Evolutionary conservation across 1,284 basidiomycete species (phyloP).

Genomic region (Puccinia triticina): DNA sequence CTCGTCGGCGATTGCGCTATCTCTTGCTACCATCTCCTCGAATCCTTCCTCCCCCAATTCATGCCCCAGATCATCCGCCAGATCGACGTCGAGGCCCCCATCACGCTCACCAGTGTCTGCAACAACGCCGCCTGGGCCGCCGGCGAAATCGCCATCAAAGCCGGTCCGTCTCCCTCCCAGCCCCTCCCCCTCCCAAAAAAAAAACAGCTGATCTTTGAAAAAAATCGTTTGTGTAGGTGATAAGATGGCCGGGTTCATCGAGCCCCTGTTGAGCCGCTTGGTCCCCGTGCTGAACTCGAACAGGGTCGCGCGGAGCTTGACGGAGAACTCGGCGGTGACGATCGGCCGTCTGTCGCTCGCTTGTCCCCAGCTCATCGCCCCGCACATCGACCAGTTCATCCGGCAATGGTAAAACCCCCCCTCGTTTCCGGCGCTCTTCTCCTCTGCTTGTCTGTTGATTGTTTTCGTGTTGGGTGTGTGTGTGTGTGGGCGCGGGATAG

Average conservation of each 20-base stretch:
- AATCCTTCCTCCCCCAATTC: conserved; percentile 79
- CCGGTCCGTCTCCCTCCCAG: conserved; percentile 64
- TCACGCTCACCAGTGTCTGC: conserved; percentile 91
- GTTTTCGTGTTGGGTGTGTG: not conserved
- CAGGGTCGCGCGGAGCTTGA: conserved; percentile 87
- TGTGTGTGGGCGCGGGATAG: conserved; percentile 48
- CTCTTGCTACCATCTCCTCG: conserved; percentile 83
- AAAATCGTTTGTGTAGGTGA: conserved; percentile 64
- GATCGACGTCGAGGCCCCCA: conserved; percentile 84
- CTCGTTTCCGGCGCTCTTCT: not conserved
- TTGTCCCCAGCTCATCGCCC: conserved; percentile 83
- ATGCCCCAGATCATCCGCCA: conserved; percentile 88
- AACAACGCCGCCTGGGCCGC: conserved; percentile 99
- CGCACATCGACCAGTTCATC: conserved; percentile 85
- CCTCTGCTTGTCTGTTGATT: not conserved
- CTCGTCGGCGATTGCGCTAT: conserved; percentile 97
- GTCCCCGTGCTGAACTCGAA: conserved; percentile 88
- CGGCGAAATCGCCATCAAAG: conserved; percentile 79
- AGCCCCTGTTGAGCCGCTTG: conserved; percentile 80
- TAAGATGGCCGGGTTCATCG: conserved; percentile 85
- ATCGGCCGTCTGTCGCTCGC: conserved; percentile 94
- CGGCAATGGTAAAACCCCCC: conserved; percentile 72
- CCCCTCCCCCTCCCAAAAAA: not conserved
- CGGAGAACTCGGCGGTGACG: conserved; percentile 99
- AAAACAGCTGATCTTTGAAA: not conserved